These are phyloP conservation scores for Fusarium sacchari DNA, from an alignment of 2,329 filamentous ascomycete species.

Conservation along the genomic window DNA sequence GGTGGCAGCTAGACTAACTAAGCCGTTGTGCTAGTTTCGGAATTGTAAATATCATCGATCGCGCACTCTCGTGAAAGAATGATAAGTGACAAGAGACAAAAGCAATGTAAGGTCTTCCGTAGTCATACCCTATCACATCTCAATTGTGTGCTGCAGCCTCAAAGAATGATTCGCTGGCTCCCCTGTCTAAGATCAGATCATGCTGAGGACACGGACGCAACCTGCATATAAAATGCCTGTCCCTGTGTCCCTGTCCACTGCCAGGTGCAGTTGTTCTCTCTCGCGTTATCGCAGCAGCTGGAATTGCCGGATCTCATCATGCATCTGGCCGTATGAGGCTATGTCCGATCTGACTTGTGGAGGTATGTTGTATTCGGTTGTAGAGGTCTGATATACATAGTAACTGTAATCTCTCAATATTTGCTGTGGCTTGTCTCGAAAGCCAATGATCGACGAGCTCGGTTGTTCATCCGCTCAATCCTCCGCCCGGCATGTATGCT, in stretches of 20 bases:
- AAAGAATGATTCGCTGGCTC: background rate
- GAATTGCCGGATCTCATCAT: constrained; percentile 1
- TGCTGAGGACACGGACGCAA: background rate
- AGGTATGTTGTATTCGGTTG: background rate
- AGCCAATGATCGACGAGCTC: background rate
- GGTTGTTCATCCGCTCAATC: background rate
- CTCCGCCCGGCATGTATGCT: background rate
- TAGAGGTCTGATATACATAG: background rate
- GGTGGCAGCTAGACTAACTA: background rate
- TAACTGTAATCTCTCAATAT: background rate
- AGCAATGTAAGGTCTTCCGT: background rate
- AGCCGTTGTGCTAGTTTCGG: background rate
- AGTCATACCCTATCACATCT: background rate
- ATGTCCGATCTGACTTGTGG: background rate
- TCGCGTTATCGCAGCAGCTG: background rate
- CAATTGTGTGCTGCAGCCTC: background rate
- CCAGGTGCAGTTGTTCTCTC: background rate
- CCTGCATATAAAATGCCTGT: background rate
- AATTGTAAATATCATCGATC: background rate
- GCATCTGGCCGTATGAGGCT: background rate
- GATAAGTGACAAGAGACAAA: background rate
- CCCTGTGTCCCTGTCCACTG: background rate
- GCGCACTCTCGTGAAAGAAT: background rate
- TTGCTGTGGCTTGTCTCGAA: background rate
- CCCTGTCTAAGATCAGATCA: background rate